Evolutionary conservation across 2,329 filamentous ascomycete genomes (phyloP), one percentile per base, ranked within the genome.

Genomic region (Aspergillus sp.): DNA sequence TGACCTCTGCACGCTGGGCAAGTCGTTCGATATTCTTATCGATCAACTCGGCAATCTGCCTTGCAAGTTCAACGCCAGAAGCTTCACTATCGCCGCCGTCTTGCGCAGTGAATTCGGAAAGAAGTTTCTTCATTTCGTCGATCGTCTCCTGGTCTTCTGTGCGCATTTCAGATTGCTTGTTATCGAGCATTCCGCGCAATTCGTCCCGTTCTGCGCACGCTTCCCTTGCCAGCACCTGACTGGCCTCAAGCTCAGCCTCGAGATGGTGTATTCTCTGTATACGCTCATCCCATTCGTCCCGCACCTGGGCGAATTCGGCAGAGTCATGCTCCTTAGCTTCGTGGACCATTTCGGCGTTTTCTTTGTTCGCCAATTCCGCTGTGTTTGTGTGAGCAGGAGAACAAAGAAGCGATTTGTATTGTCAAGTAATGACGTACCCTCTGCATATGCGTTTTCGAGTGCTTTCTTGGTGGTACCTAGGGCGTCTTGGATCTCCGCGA

Each of bases 11-110:
- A 50, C 69, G 68, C 50, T 70, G 65, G 25, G 68, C 67, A 25
- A 72, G 60, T 30, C 65, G 63, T 49, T 72, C 69, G 20, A 68
- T 59, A 44, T 72, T 80, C 55, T 81, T 81, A 65, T 80, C 80
- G 51, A 78, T 74, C 37, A 79, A 73, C 23, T 75, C 76, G n/a
- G 72, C 73, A 35, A 73, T 74, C 53, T 70, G 67, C 47, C 68
- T 69, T 17, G 68, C 57, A 38, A 72, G 62, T 45, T 72, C 67
- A 33, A 65, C 59, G 19, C 37, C 37, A 20, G 37, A 39, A 37
- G 69, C 63, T 44, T 69, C 61, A 9, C 63, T 51, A 39, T 66
- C 60, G 10, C 57, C 62, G 19, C 59, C 64, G 17, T 65, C 62
- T 41, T 64, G 61, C 20, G 60, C 63, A n/a, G 65, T 63, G 49